These are phyloP conservation scores for Chytriomyces sp. DNA, from an alignment of 192 early-diverging fungal genomes.

Conservation along the genomic window DNA sequence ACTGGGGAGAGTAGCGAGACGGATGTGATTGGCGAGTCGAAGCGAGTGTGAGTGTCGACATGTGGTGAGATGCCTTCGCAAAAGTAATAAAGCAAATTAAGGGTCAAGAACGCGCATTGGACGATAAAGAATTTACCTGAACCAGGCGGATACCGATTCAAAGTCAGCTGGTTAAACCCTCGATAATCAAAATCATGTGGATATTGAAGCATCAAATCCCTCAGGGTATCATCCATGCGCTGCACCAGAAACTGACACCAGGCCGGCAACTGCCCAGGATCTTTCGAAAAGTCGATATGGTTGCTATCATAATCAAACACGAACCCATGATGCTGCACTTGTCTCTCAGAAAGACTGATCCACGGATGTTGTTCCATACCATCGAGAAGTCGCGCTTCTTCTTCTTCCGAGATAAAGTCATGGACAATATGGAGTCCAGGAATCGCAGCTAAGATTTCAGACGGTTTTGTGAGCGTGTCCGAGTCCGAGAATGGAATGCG, in stretches of 20 bases:
- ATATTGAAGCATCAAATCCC: background rate
- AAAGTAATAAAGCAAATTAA: background rate
- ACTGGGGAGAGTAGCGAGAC: slow-evolving; percentile 48
- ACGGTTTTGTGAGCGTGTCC: slow-evolving; percentile 23
- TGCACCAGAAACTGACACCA: slow-evolving; percentile 30
- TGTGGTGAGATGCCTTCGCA: slow-evolving; percentile 53
- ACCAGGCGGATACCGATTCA: slow-evolving; percentile 56
- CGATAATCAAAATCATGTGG: slow-evolving; percentile 13
- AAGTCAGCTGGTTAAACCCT: slow-evolving; percentile 52
- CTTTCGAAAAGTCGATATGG: slow-evolving; percentile 19
- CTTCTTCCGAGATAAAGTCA: slow-evolving; percentile 49
- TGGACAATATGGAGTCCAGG: slow-evolving; percentile 41
- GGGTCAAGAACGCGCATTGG: background rate
- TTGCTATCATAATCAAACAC: slow-evolving; percentile 35
- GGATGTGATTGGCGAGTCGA: slow-evolving; percentile 46
- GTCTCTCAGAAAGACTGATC: slow-evolving; percentile 29
- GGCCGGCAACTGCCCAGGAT: slow-evolving; percentile 9
- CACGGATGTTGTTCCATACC: slow-evolving; percentile 31
- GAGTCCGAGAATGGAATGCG: slow-evolving; percentile 11
- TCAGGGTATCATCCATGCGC: slow-evolving; percentile 9
- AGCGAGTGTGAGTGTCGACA: slow-evolving; percentile 55
- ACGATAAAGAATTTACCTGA: slow-evolving; percentile 21
- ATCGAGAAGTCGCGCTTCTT: slow-evolving; percentile 45
- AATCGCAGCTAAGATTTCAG: slow-evolving; percentile 16
- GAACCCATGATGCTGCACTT: slow-evolving; percentile 40